Evolutionary conservation across 768 basidiomycete genomes (phyloP), one percentile per base, ranked within the genome.

Genomic region (Leucocoprinus sp.): DNA sequence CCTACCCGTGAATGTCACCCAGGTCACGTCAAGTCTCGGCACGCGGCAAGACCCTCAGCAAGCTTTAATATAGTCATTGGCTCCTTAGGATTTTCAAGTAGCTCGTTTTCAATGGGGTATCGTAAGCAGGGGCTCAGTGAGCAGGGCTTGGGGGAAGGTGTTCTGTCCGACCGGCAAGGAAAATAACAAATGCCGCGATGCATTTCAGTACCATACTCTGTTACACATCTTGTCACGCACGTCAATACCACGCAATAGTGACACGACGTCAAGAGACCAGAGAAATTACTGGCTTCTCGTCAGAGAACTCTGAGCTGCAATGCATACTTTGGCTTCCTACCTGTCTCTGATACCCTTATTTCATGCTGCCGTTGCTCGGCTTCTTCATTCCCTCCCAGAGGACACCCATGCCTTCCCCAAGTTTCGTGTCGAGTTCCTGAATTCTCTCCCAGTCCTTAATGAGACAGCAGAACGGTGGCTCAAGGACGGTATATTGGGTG

Each of bases 381-480:
- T 78, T n/a, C 60, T 81, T 22, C 80, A 87, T 57, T 78, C 82
- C 7, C 71, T 88, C 37, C 87, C 89, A 22, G 84, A 90, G 55
- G 89, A 92, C 55, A 69, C 79, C 12, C 75, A 79, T 60, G 82
- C 89, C 0, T 89, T 82, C 58, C 90, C 89, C 52, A 92, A 92
- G 60, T 84, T 78, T 59, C 74, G 77, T 33, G 81, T 92, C 50
- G 66, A 79, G 31, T 92, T 87, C 62, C 75, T 92, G 57, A 85
- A 87, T 58, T 74, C 75, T 47, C 74, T 80, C n/a, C 88, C 89
- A 21, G 65, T 92, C 52, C 62, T 71, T 19, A 81, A 83, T 54
- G 68, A 82, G 38, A 87, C 85, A 1, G 89, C 84, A 3, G 66
- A 82, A 50, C 71, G 70, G 26, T 92, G 90, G 90, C 72, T 90